A percentile compares a stretch with the other conserved stretches of the same genome.
Evolutionary conservation across 345 rosid species (phyloP).

Genomic region (Camelina sativa): DNA sequence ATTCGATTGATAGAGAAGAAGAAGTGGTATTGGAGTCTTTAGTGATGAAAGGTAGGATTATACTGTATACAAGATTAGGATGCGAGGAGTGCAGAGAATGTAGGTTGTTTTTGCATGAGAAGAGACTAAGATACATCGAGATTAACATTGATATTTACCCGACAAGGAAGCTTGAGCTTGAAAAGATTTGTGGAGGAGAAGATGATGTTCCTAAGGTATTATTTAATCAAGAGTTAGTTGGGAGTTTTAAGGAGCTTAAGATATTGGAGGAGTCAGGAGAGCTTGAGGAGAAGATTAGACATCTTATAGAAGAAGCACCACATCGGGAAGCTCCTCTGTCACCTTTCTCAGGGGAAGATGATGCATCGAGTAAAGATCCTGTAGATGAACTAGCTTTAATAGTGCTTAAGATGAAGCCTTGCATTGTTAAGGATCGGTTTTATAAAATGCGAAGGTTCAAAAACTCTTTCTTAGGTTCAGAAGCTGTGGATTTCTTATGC

Average conservation of each 20-base stretch:
- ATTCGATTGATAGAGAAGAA: conserved; percentile 41
- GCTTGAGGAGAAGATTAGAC: conserved; percentile 71
- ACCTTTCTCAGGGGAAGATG: conserved; percentile 93
- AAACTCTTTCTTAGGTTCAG: conserved; percentile 76
- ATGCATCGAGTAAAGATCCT: conserved; percentile 59
- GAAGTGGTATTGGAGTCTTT: conserved; percentile 49
- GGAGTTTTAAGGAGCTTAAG: conserved; percentile 65
- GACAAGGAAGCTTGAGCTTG: conserved; percentile 72
- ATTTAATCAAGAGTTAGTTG: conserved; percentile 72
- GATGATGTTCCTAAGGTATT: conserved; percentile 66
- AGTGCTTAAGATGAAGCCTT: conserved; percentile 77
- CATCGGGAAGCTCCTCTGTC: conserved; percentile 72
- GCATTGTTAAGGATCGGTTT: conserved; percentile 72
- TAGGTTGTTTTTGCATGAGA: conserved; percentile 62
- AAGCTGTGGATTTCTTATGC: conserved; percentile 75
- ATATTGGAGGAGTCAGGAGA: conserved; percentile 64
- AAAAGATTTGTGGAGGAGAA: conserved; percentile 46
- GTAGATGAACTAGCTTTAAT: conserved; percentile 80
- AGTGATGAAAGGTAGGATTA: conserved; percentile 66
- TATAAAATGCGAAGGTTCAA: conserved; percentile 73
- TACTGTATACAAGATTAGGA: conserved; percentile 74
- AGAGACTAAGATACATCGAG: conserved; percentile 75
- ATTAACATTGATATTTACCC: conserved; percentile 81
- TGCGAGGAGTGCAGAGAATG: conserved; percentile 64
- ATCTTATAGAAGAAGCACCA: conserved; percentile 61